Percentiles rank a stretch among this genome's conserved stretches.
These are phyloP conservation scores for Phialemoniopsis sp. DNA, from an alignment of 2,329 filamentous ascomycete species.

Conservation along the genomic window DNA sequence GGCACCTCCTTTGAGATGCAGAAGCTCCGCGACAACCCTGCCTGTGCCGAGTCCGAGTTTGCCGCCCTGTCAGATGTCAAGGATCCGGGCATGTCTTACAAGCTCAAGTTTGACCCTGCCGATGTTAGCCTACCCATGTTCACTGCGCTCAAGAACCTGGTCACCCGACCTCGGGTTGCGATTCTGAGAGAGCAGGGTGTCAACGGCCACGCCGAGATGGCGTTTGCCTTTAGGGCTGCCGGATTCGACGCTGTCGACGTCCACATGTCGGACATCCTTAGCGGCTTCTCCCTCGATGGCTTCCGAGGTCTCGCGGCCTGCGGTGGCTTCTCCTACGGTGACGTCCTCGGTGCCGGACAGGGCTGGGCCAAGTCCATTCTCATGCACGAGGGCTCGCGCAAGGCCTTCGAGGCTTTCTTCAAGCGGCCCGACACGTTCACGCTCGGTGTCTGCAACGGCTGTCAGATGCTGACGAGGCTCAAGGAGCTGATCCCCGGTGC, in stretches of 20 bases:
- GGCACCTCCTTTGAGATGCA: constrained; percentile 90
- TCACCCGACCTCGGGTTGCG: constrained; percentile 71
- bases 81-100: constrained; percentile 82
- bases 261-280: constrained; percentile 92
- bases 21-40: constrained; percentile 80
- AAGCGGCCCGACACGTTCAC: constrained; percentile 84
- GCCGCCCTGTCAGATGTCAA: constrained; percentile 67
- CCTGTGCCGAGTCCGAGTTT: constrained; percentile 81
- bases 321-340: constrained; percentile 84
- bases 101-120: constrained; percentile 73
- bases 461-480: constrained; percentile 85
- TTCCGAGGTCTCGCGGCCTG: constrained; percentile 92
- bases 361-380: constrained; percentile 95
- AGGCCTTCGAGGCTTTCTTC: constrained; percentile 83
- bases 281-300: constrained; percentile 71
- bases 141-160: constrained; percentile 50
- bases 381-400: constrained; percentile 70
- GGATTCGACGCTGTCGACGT: constrained; percentile 91
- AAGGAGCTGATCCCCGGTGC: constrained; percentile 85
- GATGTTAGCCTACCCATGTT: constrained; percentile 72
- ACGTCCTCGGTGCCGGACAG: constrained; percentile 85
- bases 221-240: constrained; percentile 87
- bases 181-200: constrained; percentile 95
- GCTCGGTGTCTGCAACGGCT: constrained; percentile 94
- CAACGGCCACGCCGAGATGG: constrained; percentile 96